phyloP scores from a whole-genome alignment of 345 rosid genomes.

The Carallia brachiata region DNA sequence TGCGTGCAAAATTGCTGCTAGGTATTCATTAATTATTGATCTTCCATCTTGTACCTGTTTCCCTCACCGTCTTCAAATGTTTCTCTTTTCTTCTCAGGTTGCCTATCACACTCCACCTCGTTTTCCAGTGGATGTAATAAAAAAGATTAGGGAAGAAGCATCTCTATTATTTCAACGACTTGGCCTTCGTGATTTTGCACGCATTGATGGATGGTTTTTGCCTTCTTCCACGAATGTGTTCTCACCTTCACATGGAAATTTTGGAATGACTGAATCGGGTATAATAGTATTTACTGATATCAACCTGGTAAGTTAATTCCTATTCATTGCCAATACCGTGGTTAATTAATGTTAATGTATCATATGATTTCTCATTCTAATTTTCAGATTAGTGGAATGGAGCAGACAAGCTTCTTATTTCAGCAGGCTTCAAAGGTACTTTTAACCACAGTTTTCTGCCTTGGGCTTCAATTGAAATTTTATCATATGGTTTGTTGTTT shows the following conservation, averaged over 20 bases:
- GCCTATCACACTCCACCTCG: slow-evolving; percentile 96
- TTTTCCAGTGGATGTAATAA: slow-evolving; percentile 68
- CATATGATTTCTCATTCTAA: slow-evolving; percentile 19
- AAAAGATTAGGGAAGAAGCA: slow-evolving; percentile 78
- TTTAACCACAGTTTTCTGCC: slow-evolving; percentile 2
- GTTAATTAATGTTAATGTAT: slow-evolving; percentile 4
- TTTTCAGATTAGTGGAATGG: slow-evolving; percentile 95
- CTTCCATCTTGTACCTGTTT: slow-evolving; percentile 5
- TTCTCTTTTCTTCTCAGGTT: slow-evolving; percentile 50
- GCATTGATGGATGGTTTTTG: slow-evolving; percentile 96
- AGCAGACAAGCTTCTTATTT: slow-evolving; percentile 93
- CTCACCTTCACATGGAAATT: slow-evolving; percentile 41
- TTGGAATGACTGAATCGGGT: slow-evolving; percentile 45
- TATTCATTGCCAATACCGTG: background rate
- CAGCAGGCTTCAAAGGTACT: slow-evolving; percentile 97
- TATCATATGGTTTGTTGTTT: background rate
- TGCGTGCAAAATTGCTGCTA: too few species aligned
- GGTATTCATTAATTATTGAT: too few species aligned
- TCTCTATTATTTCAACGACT: slow-evolving; percentile 66
- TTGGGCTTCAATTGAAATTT: slow-evolving; percentile 6
- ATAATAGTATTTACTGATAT: slow-evolving; percentile 74
- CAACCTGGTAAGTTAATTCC: slow-evolving; percentile 63
- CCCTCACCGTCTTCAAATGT: slow-evolving; percentile 17
- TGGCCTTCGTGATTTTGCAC: slow-evolving; percentile 85
- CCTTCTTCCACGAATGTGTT: slow-evolving; percentile 42